Conservation (phyloP, 1,284 basidiomycete genomes). For the Cryptococcus deneoformans region DNA sequence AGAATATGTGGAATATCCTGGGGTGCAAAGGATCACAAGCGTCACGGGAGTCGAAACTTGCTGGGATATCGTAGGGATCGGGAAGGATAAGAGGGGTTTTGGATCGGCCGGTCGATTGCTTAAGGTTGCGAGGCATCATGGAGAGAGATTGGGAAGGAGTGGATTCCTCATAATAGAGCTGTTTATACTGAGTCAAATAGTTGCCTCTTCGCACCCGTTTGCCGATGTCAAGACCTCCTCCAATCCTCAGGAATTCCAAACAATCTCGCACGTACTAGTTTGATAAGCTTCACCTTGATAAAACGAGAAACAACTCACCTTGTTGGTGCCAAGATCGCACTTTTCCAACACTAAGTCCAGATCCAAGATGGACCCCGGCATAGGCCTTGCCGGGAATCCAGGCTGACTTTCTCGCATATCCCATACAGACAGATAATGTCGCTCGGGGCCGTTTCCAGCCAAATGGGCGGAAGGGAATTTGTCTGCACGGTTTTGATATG, state of each 20-base stretch:
- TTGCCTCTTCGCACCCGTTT: constrained; percentile 59
- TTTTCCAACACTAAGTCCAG: constrained; percentile 82
- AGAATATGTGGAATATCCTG: constrained; percentile 79
- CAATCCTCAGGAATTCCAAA: constrained; percentile 66
- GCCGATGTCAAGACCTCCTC: constrained; percentile 63
- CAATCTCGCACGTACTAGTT: constrained; percentile 70
- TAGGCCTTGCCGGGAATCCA: constrained; percentile 68
- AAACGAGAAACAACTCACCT: constrained; percentile 55
- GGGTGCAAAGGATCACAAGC: constrained; percentile 69
- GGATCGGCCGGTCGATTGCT: constrained; percentile 26
- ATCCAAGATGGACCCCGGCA: constrained; percentile 76
- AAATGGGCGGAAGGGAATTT: constrained; percentile 34
- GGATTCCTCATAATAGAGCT: constrained; percentile 60
- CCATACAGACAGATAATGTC: constrained; percentile 74
- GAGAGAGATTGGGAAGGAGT: constrained; percentile 19
- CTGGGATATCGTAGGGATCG: constrained; percentile 26
- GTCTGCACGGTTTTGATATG: constrained; percentile 31
- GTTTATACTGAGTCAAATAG: constrained; percentile 60
- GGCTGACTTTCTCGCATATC: constrained; percentile 26
- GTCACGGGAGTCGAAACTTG: constrained; percentile 41
- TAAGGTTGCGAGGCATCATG: constrained; percentile 23
- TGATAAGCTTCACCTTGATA: constrained; percentile 1
- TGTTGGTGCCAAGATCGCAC: constrained; percentile 77
- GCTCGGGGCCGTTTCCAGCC: constrained; percentile 66
- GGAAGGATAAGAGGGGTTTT: constrained; percentile 36